These are phyloP conservation scores for Turnera subulata DNA, from an alignment of 345 rosid genomes.

Conservation along the genomic window DNA sequence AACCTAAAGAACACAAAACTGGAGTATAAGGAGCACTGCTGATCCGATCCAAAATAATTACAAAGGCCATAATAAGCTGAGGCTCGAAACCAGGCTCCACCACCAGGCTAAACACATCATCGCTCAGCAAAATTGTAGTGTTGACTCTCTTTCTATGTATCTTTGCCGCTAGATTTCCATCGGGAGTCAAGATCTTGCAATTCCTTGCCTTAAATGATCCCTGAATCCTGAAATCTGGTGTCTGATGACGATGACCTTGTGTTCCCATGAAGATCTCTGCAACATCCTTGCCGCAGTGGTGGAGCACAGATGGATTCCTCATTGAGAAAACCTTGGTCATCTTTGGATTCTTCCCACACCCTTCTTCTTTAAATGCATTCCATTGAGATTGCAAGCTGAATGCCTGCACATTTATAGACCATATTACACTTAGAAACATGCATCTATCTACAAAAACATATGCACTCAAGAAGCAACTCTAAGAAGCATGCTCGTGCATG, in stretches of 20 bases:
- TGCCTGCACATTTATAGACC: slow-evolving; percentile 20
- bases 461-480: too few relatives aligned
- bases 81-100: slow-evolving; percentile 38
- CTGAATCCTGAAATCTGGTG: slow-evolving; percentile 37
- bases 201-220: slow-evolving; percentile 38
- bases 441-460: not conserved
- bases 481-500: too few relatives aligned
- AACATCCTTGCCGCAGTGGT: slow-evolving; percentile 14
- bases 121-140: slow-evolving; percentile 33
- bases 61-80: slow-evolving; percentile 42
- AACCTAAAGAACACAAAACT: too few relatives aligned
- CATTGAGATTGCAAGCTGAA: slow-evolving; percentile 41
- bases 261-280: slow-evolving; percentile 34
- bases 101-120: slow-evolving; percentile 44
- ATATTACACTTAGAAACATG: not conserved
- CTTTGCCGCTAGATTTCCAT: slow-evolving; percentile 26
- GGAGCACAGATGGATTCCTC: slow-evolving; percentile 40
- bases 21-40: slow-evolving; percentile 25
- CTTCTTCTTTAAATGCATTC: slow-evolving; percentile 42
- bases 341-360: slow-evolving; percentile 4
- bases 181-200: slow-evolving; percentile 20
- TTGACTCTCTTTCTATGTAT: slow-evolving; percentile 34
- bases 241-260: not conserved
- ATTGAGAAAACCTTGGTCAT: slow-evolving; percentile 34
- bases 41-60: slow-evolving; percentile 46